A percentile compares a stretch with the other conserved stretches of the same genome.
These are phyloP conservation scores for Triticum turgidum DNA, from an alignment of 176 grass and related monocot species.

Conservation along the genomic window DNA sequence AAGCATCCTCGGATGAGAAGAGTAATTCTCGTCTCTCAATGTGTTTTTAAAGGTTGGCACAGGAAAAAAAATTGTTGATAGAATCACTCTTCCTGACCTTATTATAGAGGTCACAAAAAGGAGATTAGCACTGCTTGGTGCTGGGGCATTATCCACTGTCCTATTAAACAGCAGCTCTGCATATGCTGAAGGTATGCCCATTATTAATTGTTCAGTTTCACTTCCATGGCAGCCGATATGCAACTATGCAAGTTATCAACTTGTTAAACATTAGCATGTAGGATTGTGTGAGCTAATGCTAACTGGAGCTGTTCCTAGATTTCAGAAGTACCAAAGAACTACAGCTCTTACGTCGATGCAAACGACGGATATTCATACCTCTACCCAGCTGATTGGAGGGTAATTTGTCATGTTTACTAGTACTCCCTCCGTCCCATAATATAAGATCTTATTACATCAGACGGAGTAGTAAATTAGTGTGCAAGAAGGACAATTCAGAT, in stretches of 20 bases:
- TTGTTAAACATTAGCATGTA: not conserved
- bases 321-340: conserved; percentile 74
- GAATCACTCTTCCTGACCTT: not conserved
- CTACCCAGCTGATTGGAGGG: conserved; percentile 94
- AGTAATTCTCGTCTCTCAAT: conserved; percentile 24
- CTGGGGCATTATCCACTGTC: conserved; percentile 53
- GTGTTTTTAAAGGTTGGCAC: not conserved
- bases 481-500: conserved; percentile 3
- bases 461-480: not conserved
- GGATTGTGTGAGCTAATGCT: conserved; percentile 15
- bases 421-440: no score
- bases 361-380: conserved; percentile 83
- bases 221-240: not conserved
- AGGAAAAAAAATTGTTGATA: not conserved
- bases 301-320: conserved; percentile 42
- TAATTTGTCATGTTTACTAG: conserved; percentile 21
- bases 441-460: no score
- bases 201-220: not conserved
- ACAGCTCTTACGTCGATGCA: conserved; percentile 67
- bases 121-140: conserved; percentile 56
- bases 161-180: conserved; percentile 41
- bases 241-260: not conserved
- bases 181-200: conserved; percentile 68
- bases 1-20: conserved; percentile 42
- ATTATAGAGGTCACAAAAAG: conserved; percentile 58